Evolutionary conservation across 805 yeast genomes (phyloP).

Genomic region (Kazachstania bromeliacearum): DNA sequence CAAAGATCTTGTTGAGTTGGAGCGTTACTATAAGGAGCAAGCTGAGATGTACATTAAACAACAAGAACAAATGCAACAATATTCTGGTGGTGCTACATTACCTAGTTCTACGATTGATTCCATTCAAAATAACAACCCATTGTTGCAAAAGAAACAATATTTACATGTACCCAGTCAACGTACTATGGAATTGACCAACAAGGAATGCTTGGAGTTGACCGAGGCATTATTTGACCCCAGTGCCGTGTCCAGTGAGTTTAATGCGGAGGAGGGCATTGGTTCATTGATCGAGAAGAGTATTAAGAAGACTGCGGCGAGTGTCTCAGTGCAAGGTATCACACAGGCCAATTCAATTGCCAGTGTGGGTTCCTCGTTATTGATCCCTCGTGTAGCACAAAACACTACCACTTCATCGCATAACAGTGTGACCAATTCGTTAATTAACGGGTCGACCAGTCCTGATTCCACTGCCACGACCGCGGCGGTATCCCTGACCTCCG

Average conservation of each 20-base stretch:
- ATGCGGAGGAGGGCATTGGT: slow-evolving; percentile 20
- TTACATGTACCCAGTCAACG: slow-evolving; percentile 9
- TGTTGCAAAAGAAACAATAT: slow-evolving; percentile 16
- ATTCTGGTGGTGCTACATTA: slow-evolving; percentile 3
- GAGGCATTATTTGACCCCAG: slow-evolving; percentile 26
- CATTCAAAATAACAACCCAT: slow-evolving; percentile 12
- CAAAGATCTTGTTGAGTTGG: slow-evolving; percentile 17
- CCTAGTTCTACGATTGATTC: slow-evolving; percentile 3
- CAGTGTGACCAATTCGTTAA: not conserved
- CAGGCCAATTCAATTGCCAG: not conserved
- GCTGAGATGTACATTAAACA: slow-evolving; percentile 12
- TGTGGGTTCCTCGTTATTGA: slow-evolving; percentile 2
- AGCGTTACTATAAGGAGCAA: slow-evolving; percentile 20
- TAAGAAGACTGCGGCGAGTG: slow-evolving; percentile 22
- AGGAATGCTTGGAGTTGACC: slow-evolving; percentile 19
- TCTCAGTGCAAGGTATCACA: slow-evolving; percentile 5
- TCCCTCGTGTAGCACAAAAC: not conserved
- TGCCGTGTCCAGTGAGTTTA: slow-evolving; percentile 11
- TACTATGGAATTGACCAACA: slow-evolving; percentile 18
- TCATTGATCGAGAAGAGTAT: slow-evolving; percentile 21
- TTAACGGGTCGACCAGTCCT: not conserved
- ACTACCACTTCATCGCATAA: not conserved
- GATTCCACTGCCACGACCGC: not conserved
- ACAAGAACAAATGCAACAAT: slow-evolving; percentile 14
- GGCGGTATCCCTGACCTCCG: slow-evolving; percentile 8